A percentile compares a stretch with the other conserved stretches of the same genome.
Conservation (phyloP, 768 basidiomycete species). For the Lactarius vividus region DNA sequence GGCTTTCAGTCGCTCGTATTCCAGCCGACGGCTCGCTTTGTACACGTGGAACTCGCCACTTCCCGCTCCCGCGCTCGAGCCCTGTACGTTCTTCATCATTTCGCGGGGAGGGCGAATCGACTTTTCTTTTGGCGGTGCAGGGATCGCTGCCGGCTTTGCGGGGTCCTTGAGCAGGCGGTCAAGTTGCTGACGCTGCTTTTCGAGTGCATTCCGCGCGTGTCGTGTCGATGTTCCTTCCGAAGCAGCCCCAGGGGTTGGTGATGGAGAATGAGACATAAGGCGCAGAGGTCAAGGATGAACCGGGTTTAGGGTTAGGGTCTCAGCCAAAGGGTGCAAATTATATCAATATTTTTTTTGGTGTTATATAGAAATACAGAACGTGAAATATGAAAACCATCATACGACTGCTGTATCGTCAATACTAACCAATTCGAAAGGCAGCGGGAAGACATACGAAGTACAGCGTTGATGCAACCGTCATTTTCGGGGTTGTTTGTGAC, state of each 20-base stretch:
- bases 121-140: slow-evolving; percentile 80
- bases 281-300: neutral
- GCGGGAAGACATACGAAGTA: slow-evolving; percentile 63
- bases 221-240: slow-evolving; percentile 29
- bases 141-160: slow-evolving; percentile 73
- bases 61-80: slow-evolving; percentile 95
- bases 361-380: slow-evolving; percentile 13
- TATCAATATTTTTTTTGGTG: neutral
- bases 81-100: slow-evolving; percentile 99
- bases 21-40: slow-evolving; percentile 89
- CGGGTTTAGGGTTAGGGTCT: slow-evolving; percentile 22
- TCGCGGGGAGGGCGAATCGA: slow-evolving; percentile 77
- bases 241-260: slow-evolving; percentile 31
- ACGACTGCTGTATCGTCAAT: slow-evolving; percentile 15
- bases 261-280: slow-evolving; percentile 34
- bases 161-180: slow-evolving; percentile 91
- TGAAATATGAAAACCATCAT: neutral
- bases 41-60: slow-evolving; percentile 99
- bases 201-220: slow-evolving; percentile 51
- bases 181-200: slow-evolving; percentile 63
- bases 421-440: neutral
- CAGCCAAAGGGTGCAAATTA: neutral
- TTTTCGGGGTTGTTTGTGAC: slow-evolving; percentile 95
- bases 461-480: slow-evolving; percentile 94
- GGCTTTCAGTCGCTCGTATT: slow-evolving; percentile 91